Evolutionary conservation across 1,284 basidiomycete species (phyloP).

Genomic region (Microbotryomycetes sp.): DNA sequence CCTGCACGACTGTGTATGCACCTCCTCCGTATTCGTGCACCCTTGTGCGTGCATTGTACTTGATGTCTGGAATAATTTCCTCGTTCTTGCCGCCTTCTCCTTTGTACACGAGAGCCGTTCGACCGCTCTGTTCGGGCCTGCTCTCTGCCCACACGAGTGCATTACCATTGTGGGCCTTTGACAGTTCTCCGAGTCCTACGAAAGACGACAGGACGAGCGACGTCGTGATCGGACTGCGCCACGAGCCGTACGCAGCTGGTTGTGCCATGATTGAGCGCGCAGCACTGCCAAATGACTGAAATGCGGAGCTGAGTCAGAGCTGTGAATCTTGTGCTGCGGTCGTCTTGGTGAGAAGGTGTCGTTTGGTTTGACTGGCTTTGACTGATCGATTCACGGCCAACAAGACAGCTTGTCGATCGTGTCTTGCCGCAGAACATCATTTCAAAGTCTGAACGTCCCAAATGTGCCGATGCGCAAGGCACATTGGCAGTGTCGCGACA

Average conservation of each 20-base stretch:
- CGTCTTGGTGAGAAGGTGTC: too few species aligned
- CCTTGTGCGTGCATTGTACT: slow-evolving; percentile 53
- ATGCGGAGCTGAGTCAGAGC: too few species aligned
- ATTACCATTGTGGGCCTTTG: not conserved
- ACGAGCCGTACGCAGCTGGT: slow-evolving; percentile 52
- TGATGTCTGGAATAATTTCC: slow-evolving; percentile 48
- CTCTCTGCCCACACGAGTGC: slow-evolving; percentile 49
- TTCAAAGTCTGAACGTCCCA: too few species aligned
- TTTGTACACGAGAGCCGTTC: slow-evolving; percentile 52
- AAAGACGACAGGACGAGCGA: slow-evolving; percentile 47
- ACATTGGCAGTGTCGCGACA: too few species aligned
- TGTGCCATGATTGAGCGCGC: slow-evolving; percentile 2
- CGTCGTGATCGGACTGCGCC: slow-evolving; percentile 54
- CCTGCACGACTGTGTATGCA: slow-evolving; percentile 47
- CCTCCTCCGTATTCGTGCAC: slow-evolving; percentile 57
- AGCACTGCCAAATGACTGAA: too few species aligned
- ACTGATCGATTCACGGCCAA: too few species aligned
- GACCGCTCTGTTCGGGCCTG: slow-evolving; percentile 55
- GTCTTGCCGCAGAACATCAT: too few species aligned
- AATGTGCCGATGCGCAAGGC: too few species aligned
- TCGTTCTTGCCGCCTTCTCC: slow-evolving; percentile 28
- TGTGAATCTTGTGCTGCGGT: too few species aligned
- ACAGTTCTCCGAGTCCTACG: slow-evolving; percentile 45
- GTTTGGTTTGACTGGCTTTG: too few species aligned
- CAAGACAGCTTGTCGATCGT: too few species aligned